phyloP scores from a whole-genome alignment of 305 asterid species.

The Fraxinus floribunda region DNA sequence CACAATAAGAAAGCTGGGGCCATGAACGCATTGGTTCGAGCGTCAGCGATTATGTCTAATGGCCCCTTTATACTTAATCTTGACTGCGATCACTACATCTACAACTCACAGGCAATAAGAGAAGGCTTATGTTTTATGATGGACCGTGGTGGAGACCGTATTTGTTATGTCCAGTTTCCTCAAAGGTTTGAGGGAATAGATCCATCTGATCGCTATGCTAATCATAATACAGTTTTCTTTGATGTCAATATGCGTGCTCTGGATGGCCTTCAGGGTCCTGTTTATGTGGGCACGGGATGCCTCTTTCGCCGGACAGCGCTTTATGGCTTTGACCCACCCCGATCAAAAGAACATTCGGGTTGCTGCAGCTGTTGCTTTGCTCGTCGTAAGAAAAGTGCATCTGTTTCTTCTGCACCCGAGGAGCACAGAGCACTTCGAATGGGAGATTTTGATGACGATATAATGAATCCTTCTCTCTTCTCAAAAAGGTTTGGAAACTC shows the following conservation, averaged over 20 bases:
- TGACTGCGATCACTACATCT: slow-evolving; percentile 92
- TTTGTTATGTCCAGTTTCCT: slow-evolving; percentile 88
- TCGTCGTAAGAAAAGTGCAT: slow-evolving; percentile 43
- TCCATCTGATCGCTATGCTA: slow-evolving; percentile 87
- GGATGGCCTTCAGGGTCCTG: slow-evolving; percentile 92
- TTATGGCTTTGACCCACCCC: slow-evolving; percentile 84
- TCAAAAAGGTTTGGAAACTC: slow-evolving; percentile 93
- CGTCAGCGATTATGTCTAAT: slow-evolving; percentile 87
- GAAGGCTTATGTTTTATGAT: slow-evolving; percentile 98
- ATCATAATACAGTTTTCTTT: slow-evolving; percentile 87
- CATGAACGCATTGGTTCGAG: slow-evolving; percentile 88
- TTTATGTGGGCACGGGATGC: slow-evolving; percentile 93
- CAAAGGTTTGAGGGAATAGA: slow-evolving; percentile 90
- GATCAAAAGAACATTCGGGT: slow-evolving; percentile 62
- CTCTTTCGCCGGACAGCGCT: slow-evolving; percentile 81
- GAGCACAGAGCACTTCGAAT: slow-evolving; percentile 74
- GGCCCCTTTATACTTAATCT: slow-evolving; percentile 89
- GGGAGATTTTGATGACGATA: slow-evolving; percentile 80
- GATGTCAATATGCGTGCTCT: slow-evolving; percentile 92
- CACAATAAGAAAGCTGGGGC: slow-evolving; percentile 98
- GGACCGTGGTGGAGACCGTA: slow-evolving; percentile 95
- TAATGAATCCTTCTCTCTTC: slow-evolving; percentile 67
- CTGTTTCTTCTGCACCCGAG: slow-evolving; percentile 56
- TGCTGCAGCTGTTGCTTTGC: slow-evolving; percentile 70
- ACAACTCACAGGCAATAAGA: slow-evolving; percentile 76